phyloP scores from a whole-genome alignment of 345 rosid species.

The Camelina hispida region DNA sequence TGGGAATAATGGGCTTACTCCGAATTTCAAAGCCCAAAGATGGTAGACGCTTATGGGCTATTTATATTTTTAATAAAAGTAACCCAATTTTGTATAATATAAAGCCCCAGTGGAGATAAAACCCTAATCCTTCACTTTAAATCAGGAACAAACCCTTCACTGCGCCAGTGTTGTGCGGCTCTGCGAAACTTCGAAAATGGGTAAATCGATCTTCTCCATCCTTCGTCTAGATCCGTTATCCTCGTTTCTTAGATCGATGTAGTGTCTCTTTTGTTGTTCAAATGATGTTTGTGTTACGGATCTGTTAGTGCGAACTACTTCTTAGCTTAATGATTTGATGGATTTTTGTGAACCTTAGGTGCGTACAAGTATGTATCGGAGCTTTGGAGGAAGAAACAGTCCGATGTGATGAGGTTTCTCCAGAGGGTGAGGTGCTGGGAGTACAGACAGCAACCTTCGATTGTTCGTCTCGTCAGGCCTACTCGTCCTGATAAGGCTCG shows the following conservation, averaged over 20 bases:
- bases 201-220: slow-evolving; percentile 32
- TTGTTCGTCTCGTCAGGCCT: slow-evolving; percentile 83
- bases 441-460: slow-evolving; percentile 93
- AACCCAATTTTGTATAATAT: background rate
- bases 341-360: slow-evolving; percentile 52
- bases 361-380: slow-evolving; percentile 97
- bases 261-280: background rate
- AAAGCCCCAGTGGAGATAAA: background rate
- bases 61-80: background rate
- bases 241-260: background rate
- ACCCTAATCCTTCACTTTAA: slow-evolving; percentile 27
- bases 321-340: background rate
- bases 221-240: background rate
- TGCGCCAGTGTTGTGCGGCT: slow-evolving; percentile 35
- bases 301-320: background rate
- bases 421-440: slow-evolving; percentile 99
- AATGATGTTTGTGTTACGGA: background rate
- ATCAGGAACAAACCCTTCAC: background rate
- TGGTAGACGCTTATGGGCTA: background rate
- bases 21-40: background rate
- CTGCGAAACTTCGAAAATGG: slow-evolving; percentile 40
- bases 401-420: slow-evolving; percentile 97
- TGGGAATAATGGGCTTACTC: background rate
- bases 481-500: slow-evolving; percentile 99
- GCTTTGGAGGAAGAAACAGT: slow-evolving; percentile 99